Evolutionary conservation across 106 monocot genomes (phyloP), one percentile per base, ranked within the genome.

Genomic region (Apostasia ramifera): DNA sequence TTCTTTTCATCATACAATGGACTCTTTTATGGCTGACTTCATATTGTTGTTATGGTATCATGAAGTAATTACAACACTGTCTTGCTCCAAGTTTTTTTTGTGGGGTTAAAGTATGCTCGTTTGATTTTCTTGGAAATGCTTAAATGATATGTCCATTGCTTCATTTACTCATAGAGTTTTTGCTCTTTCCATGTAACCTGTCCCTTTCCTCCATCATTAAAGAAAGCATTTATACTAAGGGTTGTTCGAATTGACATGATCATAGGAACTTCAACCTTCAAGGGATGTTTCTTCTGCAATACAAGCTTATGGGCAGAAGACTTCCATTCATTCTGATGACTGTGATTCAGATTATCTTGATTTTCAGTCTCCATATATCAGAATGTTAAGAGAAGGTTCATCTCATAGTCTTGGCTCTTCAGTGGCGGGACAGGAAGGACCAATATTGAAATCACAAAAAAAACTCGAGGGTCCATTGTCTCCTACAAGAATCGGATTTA

Each of bases 271-370:
- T 72, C 60, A 53, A 58, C 69, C 61, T 73, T 44, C 55, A 44
- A 75, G 72, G 55, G 70, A 61, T 47, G 66, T 66, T 80, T 55
- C 80, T 77, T 84, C 76, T 26, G 69, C 58, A 55, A 63, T 68
- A 37, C 75, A 59, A 68, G 59, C n/a, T 44, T 68, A 67, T 63
- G 69, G 68, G 9, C 71, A 65, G 47, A 76, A 63, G 67, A 45
- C 78, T 59, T 62, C 70, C 44, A 61, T n/a, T 48, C 51, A 73
- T 51, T 76, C 46, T 46, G 47, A 41, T 73, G 70, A 76, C 6
- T 60, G 49, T 73, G 84, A 88, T 76, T 70, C 57, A 66, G 70
- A 73, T 67, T 66, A 60, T 57, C 41, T 57, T 70, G 83, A 74
- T 43, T 15, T 73, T 8, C 56, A 69, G 41, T 66, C 70, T 77